Percentiles rank a stretch among this genome's conserved stretches.
phyloP scores from a whole-genome alignment of 495 filamentous ascomycete species.

The Penicillium silybi region DNA sequence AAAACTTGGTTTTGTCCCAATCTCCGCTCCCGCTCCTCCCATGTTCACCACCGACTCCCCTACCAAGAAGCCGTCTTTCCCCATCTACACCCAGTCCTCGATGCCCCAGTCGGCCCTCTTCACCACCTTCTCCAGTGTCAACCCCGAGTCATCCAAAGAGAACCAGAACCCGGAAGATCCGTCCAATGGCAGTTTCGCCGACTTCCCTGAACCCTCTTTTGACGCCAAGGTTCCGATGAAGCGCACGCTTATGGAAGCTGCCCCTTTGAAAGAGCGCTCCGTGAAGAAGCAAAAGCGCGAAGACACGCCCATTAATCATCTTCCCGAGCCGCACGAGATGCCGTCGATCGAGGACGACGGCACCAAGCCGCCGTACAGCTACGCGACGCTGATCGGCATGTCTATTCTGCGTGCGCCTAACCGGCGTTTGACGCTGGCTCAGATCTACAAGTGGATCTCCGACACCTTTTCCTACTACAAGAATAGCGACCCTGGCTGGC shows the following conservation, averaged over 20 bases:
- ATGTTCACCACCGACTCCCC: constrained; percentile 79
- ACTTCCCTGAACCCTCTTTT: constrained; percentile 53
- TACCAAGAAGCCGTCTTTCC: constrained; percentile 66
- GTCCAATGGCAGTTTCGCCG: constrained; percentile 48
- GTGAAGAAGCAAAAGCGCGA: constrained; percentile 58
- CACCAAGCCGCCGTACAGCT: constrained; percentile 83
- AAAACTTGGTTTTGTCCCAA: constrained; percentile 53
- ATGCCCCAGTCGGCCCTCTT: constrained; percentile 63
- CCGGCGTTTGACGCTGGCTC: constrained; percentile 81
- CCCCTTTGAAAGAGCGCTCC: constrained; percentile 66
- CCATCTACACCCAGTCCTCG: constrained; percentile 33
- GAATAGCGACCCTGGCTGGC: constrained; percentile 82
- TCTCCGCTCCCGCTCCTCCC: constrained; percentile 64
- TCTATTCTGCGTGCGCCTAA: constrained; percentile 85
- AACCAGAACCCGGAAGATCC: constrained; percentile 50
- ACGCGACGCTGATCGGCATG: constrained; percentile 96
- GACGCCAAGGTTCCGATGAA: constrained; percentile 60
- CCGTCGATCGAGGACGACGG: constrained; percentile 82
- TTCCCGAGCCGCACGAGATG: constrained; percentile 74
- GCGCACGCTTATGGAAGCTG: constrained; percentile 66
- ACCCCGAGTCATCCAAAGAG: constrained; percentile 55
- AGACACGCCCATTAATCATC: constrained; percentile 39
- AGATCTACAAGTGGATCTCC: constrained; percentile 99
- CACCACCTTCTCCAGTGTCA: constrained; percentile 56
- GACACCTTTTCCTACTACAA: constrained; percentile 89